These are phyloP conservation scores for Purpureocillium takamizusanense DNA, from an alignment of 2,329 filamentous ascomycete genomes.

Conservation along the genomic window DNA sequence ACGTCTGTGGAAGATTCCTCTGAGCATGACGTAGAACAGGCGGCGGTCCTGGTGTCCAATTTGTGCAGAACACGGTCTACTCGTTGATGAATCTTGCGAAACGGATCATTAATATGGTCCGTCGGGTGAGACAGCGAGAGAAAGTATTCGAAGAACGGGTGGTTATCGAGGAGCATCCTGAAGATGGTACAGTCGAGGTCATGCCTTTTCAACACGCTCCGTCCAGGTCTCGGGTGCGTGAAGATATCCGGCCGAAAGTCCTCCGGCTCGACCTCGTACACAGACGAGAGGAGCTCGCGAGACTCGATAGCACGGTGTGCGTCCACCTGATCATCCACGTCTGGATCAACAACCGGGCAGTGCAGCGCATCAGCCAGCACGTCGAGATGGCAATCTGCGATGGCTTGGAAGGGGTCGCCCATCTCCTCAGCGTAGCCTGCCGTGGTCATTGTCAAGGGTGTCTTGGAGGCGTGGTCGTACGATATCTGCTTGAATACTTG, in stretches of 20 bases:
- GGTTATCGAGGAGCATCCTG: constrained; percentile 43
- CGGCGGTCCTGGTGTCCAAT: constrained; percentile 24
- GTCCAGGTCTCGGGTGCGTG: constrained; percentile 15
- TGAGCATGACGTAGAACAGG: constrained; percentile 1
- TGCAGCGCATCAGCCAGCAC: constrained; percentile 43
- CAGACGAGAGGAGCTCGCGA: constrained; percentile 40
- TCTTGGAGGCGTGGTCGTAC: constrained; percentile 25
- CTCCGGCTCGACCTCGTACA: constrained; percentile 29
- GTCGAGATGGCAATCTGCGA: constrained; percentile 41
- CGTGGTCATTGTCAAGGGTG: constrained; percentile 31
- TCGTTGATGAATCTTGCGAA: constrained; percentile 38
- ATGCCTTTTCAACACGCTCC: constrained; percentile 28
- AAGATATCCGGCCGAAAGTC: constrained; percentile 40
- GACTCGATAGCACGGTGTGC: constrained; percentile 35
- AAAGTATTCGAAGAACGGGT: constrained; percentile 46
- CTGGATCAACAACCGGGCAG: constrained; percentile 30
- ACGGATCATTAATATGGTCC: constrained; percentile 35
- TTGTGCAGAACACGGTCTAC: constrained; percentile 36
- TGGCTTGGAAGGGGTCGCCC: constrained; percentile 37
- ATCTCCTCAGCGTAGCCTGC: constrained; percentile 36
- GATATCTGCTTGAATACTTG: constrained; percentile 39
- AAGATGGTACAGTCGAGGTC: constrained; percentile 43
- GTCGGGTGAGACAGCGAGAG: constrained; percentile 33
- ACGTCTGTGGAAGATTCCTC: constrained; percentile 29
- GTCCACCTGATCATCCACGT: constrained; percentile 19